These are phyloP conservation scores for Mrakia hoshinonis DNA, from an alignment of 768 basidiomycete species.

Conservation along the genomic window DNA sequence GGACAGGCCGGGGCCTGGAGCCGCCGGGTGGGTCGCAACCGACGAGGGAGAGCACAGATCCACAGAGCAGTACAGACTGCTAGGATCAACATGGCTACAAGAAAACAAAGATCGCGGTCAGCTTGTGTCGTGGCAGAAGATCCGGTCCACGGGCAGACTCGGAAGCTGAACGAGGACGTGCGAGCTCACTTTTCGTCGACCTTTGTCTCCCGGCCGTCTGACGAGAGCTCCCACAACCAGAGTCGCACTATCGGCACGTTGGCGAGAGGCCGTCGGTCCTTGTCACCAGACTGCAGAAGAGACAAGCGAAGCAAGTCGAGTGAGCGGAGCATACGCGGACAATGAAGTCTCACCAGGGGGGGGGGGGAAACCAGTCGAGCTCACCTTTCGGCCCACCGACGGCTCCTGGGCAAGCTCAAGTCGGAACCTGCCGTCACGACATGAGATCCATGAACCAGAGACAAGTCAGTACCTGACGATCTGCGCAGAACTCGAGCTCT, in stretches of 20 bases:
- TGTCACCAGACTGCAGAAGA: conserved; percentile 11
- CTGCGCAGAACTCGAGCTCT: not conserved
- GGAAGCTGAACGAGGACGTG: not conserved
- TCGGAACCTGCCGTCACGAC: conserved; percentile 4
- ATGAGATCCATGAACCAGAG: not conserved
- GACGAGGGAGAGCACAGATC: conserved; percentile 16
- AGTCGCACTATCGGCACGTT: conserved; percentile 27
- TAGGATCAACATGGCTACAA: not conserved
- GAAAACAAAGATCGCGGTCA: not conserved
- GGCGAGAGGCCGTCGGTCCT: conserved; percentile 26
- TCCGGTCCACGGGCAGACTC: not conserved
- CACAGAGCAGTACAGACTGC: conserved; percentile 1
- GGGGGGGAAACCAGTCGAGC: not conserved
- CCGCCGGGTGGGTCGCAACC: not conserved
- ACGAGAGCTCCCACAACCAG: not conserved
- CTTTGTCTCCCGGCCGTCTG: not conserved
- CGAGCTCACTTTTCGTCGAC: conserved; percentile 5
- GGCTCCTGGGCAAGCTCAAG: conserved; percentile 24
- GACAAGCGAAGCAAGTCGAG: not conserved
- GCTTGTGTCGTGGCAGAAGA: not conserved
- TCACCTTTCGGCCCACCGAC: conserved; percentile 19
- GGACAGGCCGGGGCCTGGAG: not conserved
- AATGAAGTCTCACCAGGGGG: not conserved
- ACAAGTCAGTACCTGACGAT: not conserved
- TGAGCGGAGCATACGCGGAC: not conserved